Evolutionary conservation across 805 yeast genomes (phyloP), one percentile per base, ranked within the genome.

Genomic region (Vanderwaltozyma tropicalis): DNA sequence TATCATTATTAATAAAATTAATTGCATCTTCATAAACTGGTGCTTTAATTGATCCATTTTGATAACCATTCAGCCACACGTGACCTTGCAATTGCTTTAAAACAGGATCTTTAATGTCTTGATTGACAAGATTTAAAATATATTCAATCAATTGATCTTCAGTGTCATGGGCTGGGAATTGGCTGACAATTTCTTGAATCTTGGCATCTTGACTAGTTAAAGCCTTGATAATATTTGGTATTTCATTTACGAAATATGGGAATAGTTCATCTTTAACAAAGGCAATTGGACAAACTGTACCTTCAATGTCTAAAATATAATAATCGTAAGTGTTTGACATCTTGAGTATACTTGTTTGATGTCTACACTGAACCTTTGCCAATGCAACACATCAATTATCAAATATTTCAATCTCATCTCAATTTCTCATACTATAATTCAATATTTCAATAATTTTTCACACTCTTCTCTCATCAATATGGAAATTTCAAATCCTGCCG

Each of bases 221-320:
- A 44, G 11, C 39, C 2, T 47, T 37, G 32, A 76, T 48, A 14
- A 68, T 40, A 1, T 50, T 9, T 28, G 83, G 77, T 18, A 78
- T 49, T 43, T 71, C 59, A 3, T 55, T 37, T 3, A 78, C 55
- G 45, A 92, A 88, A 53, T 73, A 87, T 0, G 96, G 96, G 59
- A 76, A 80, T 25, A 88, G 61, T 2, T 64, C 67, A 21, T 83
- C 87, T 49, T 82, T 81, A 30, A 88, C 97, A 53, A 88, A 88
- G 1, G 88, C 70, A 16, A 88, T 87, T 3, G 96, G 88, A 53
- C 96, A 88, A 22, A 88, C 77, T 0, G 96, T 88, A 14, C 97
- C 97, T 55, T 88, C 97, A 26, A 86, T 85, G 47, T 85, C 95
- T 5, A 87, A 66, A 2, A 37, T 11, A 22, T 37, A 37, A 30